Percentiles rank a stretch among this genome's conserved stretches.
These are phyloP conservation scores for Plasmodium billcollinsi DNA, from an alignment of 169 alveolate genomes.

Conservation along the genomic window DNA sequence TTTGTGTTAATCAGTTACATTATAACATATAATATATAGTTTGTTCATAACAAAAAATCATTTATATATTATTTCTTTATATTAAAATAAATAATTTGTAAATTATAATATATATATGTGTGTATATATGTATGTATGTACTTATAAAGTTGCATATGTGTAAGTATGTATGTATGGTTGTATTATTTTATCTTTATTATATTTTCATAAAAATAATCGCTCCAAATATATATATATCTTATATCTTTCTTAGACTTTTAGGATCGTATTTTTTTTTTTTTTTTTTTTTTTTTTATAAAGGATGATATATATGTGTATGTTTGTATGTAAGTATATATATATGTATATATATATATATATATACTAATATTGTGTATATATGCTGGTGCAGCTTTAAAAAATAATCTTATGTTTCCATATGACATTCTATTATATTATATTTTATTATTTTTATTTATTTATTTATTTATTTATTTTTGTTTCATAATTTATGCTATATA, in stretches of 20 bases:
- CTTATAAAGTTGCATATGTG: constrained; percentile 4
- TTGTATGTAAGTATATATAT: too few relatives aligned
- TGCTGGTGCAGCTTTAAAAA: constrained; percentile 16
- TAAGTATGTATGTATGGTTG: not conserved
- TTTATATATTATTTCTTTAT: too few relatives aligned
- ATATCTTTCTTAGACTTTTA: not conserved
- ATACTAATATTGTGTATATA: not conserved
- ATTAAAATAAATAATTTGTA: not conserved
- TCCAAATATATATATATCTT: constrained; percentile 17
- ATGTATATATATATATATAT: too few relatives aligned
- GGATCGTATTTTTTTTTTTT: constrained; percentile 29
- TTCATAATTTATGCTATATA: constrained; percentile 11
- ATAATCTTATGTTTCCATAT: constrained; percentile 19
- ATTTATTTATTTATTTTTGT: constrained; percentile 5
- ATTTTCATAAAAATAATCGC: not conserved
- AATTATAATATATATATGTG: constrained; percentile 9
- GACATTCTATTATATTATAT: constrained; percentile 5
- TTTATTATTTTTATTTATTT: constrained; percentile 5
- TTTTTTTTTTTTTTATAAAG: constrained; percentile 18
- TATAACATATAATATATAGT: too few relatives aligned
- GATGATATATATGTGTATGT: not conserved
- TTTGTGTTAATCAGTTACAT: too few relatives aligned
- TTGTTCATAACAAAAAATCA: too few relatives aligned
- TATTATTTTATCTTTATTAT: constrained; percentile 2
- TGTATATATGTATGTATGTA: constrained; percentile 1